Evolutionary conservation across 202 grass and related monocot genomes (phyloP).

Genomic region (Schoenoplectus tabernaemontani): DNA sequence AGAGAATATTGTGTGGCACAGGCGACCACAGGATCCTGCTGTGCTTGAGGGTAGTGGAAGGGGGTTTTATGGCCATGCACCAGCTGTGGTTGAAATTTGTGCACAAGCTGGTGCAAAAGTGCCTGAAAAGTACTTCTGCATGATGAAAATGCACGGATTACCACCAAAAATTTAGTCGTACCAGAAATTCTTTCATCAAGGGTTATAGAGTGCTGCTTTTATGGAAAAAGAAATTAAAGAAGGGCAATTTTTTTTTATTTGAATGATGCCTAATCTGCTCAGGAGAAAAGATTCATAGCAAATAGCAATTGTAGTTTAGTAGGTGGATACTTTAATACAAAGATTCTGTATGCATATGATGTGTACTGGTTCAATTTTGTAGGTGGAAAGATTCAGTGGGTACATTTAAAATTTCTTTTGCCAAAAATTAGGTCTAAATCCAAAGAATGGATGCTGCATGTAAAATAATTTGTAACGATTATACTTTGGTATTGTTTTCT

Average conservation of each 20-base stretch:
- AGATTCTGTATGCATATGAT: background rate
- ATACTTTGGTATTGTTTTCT: background rate
- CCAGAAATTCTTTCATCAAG: background rate
- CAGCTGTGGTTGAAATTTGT: slow-evolving; percentile 75
- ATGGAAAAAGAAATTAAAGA: background rate
- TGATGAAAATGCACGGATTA: slow-evolving; percentile 79
- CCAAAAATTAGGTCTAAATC: background rate
- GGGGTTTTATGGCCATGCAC: slow-evolving; percentile 75
- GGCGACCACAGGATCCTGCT: slow-evolving; percentile 65
- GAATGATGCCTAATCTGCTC: background rate
- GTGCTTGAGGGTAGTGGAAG: slow-evolving; percentile 48
- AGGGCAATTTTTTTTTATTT: slow-evolving; percentile 15
- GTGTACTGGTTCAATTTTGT: background rate
- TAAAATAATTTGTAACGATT: background rate
- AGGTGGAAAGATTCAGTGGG: background rate
- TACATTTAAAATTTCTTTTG: background rate
- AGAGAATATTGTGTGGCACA: slow-evolving; percentile 75
- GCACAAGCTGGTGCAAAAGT: slow-evolving; percentile 61
- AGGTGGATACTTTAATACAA: too few relatives aligned
- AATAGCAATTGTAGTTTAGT: too few relatives aligned
- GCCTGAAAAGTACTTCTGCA: slow-evolving; percentile 43
- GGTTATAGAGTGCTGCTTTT: background rate
- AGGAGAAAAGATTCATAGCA: too few relatives aligned
- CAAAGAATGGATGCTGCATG: background rate
- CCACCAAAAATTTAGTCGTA: slow-evolving; percentile 29